These are phyloP conservation scores for Penicillium sp. DNA, from an alignment of 2,329 filamentous ascomycete genomes.

Conservation along the genomic window DNA sequence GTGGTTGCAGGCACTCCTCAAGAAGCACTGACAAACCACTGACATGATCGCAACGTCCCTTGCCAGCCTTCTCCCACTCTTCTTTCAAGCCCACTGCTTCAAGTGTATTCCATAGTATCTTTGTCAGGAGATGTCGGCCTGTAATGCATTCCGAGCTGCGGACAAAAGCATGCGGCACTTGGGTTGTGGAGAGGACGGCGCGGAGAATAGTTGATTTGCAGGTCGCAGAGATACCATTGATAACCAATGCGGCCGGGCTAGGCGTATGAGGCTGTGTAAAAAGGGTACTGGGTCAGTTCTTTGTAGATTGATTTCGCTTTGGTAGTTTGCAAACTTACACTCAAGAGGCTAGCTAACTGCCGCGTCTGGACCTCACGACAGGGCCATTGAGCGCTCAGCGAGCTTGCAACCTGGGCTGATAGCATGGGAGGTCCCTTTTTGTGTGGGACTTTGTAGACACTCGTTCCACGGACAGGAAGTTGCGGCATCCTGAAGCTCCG, in stretches of 20 bases:
- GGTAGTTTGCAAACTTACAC: constrained; percentile 31
- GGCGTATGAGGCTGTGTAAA: constrained; percentile 51
- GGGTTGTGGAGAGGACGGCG: constrained; percentile 63
- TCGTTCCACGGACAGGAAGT: background rate
- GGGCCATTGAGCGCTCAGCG: constrained; percentile 44
- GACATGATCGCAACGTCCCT: constrained; percentile 74
- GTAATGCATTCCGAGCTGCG: constrained; percentile 50
- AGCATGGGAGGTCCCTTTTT: constrained; percentile 25
- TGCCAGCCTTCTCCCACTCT: constrained; percentile 48
- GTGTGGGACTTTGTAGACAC: background rate
- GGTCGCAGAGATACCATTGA: constrained; percentile 83
- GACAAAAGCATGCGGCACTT: constrained; percentile 46
- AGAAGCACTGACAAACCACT: constrained; percentile 75
- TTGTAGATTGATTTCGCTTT: background rate
- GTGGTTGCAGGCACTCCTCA: constrained; percentile 42
- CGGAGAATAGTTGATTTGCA: constrained; percentile 76
- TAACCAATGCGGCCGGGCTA: constrained; percentile 70
- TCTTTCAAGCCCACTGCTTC: constrained; percentile 36
- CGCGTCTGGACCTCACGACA: constrained; percentile 45
- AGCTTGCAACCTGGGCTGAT: constrained; percentile 34
- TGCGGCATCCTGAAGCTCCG: constrained; percentile 7
- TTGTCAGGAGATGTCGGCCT: constrained; percentile 47
- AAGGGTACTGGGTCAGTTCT: background rate
- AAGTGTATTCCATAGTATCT: constrained; percentile 45
- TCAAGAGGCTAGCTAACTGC: constrained; percentile 44